Evolutionary conservation across 345 rosid species (phyloP).

Genomic region (Bruguiera sexangula): DNA sequence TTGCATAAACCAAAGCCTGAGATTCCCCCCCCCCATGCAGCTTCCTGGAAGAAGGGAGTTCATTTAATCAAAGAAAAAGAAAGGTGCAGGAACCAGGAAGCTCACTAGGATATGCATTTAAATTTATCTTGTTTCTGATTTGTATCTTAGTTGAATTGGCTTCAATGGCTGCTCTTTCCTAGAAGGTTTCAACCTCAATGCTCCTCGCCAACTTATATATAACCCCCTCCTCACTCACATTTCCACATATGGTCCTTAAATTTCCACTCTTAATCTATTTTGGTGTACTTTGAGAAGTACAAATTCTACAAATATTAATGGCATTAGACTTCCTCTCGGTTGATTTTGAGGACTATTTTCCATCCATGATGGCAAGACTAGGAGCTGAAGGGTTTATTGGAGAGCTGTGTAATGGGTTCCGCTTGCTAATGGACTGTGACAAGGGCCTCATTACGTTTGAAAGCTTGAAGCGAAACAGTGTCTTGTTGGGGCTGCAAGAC

Average conservation of each 20-base stretch:
- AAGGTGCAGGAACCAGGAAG: slow-evolving; percentile 10
- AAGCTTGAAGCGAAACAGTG: slow-evolving; percentile 61
- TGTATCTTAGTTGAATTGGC: slow-evolving; percentile 14
- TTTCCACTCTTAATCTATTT: too few relatives aligned
- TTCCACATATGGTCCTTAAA: background rate
- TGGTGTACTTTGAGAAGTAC: too few relatives aligned
- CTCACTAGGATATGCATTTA: slow-evolving; percentile 17
- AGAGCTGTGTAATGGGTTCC: slow-evolving; percentile 59
- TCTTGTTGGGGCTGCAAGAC: slow-evolving; percentile 46
- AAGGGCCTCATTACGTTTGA: slow-evolving; percentile 62
- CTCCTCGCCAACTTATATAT: slow-evolving; percentile 15
- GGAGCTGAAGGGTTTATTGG: slow-evolving; percentile 53
- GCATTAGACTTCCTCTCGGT: slow-evolving; percentile 19
- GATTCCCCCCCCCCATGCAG: slow-evolving; percentile 27
- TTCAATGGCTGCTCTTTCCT: slow-evolving; percentile 26
- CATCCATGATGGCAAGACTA: slow-evolving; percentile 50
- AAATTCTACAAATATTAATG: slow-evolving; percentile 10
- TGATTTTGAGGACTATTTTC: slow-evolving; percentile 57
- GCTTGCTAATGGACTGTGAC: slow-evolving; percentile 55
- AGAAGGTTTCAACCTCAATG: slow-evolving; percentile 14
- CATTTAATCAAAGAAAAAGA: slow-evolving; percentile 1
- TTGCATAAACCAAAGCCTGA: background rate
- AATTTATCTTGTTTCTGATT: background rate
- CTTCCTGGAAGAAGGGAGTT: slow-evolving; percentile 52
- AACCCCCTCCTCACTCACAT: slow-evolving; percentile 8